Evolutionary conservation across 1,139 yeast species (phyloP), one percentile per base, ranked within the genome.

Genomic region (Kluyveromyces marxianus): DNA sequence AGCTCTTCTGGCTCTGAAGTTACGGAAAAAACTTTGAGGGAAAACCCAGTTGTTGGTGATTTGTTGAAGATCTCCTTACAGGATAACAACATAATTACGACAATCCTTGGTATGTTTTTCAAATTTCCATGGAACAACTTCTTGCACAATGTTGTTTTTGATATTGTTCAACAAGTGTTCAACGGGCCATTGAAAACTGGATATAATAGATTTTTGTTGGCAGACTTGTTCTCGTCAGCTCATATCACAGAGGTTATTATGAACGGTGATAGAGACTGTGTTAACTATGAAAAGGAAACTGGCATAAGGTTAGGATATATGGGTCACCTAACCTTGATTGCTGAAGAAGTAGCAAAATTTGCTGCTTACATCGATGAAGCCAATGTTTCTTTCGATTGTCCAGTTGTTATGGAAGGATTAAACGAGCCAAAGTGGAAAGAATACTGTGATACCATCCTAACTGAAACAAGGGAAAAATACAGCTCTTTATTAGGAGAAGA

Each of bases 121-220:
- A 77, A 78, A 58, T 92, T 89, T 64, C 97, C 97, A 3, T 92
- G 99, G 98, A 92, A 92, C 67, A 92, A 92, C 63, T 92, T 92
- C 60, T 72, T 94, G 65, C 99, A 92, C 68, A 92, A 92, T 59
- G 98, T 92, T 50, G 97, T 92, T 3, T 94, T 92, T 68, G 99
- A 92, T 65, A 86, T 92, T 58, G 96, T 92, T 35, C 99, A 92
- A 68, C 99, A 92, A 66, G 85, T 92, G 21, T 77, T 92, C 61
- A 90, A 89, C 66, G 98, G 97, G 0, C 86, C 96, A 3, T 79
- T 92, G 79, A 95, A 89, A 54, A 81, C 84, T 53, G 87, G 88
- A 2, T 92, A 81, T 69, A 92, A 92, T 68, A 81, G 84, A 59
- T 90, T 80, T 57, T 69, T 92, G 52, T 94, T 96, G 28, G 81